Conservation (phyloP, 2,329 filamentous ascomycete genomes). For the Fusarium sp. region DNA sequence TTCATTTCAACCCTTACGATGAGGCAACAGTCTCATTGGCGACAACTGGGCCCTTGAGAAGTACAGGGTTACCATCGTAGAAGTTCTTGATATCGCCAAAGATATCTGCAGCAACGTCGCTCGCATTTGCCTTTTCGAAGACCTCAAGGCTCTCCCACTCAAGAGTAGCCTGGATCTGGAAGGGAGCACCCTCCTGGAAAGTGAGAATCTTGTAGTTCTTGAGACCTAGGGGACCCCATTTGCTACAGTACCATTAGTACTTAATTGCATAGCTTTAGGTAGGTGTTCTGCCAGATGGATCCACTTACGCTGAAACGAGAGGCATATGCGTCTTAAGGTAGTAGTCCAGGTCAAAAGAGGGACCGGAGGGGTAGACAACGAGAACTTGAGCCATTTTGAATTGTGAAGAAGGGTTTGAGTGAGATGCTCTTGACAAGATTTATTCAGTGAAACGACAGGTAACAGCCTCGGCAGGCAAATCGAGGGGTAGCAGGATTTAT, state of each 20-base stretch:
- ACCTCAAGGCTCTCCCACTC: slow-evolving; percentile 37
- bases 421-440: not conserved
- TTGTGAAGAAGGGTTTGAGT: not conserved
- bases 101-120: slow-evolving; percentile 6
- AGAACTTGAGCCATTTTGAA: slow-evolving; percentile 39
- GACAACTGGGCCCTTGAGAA: slow-evolving; percentile 38
- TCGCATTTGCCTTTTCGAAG: slow-evolving; percentile 26
- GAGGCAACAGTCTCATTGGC: slow-evolving; percentile 6
- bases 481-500: slow-evolving; percentile 13
- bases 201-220: slow-evolving; percentile 36
- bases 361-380: slow-evolving; percentile 43
- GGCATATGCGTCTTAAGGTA: slow-evolving; percentile 45
- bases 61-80: slow-evolving; percentile 22
- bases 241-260: slow-evolving; percentile 8
- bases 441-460: not conserved
- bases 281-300: not conserved
- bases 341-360: slow-evolving; percentile 42
- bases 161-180: slow-evolving; percentile 41
- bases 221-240: slow-evolving; percentile 36
- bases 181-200: slow-evolving; percentile 30
- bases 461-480: slow-evolving; percentile 3
- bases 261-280: not conserved
- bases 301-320: slow-evolving; percentile 37
- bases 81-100: slow-evolving; percentile 43
- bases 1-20: not conserved